Evolutionary conservation across 139 green algal species (phyloP).

Genomic region (Auxenochlorella pyrenoidosa): DNA sequence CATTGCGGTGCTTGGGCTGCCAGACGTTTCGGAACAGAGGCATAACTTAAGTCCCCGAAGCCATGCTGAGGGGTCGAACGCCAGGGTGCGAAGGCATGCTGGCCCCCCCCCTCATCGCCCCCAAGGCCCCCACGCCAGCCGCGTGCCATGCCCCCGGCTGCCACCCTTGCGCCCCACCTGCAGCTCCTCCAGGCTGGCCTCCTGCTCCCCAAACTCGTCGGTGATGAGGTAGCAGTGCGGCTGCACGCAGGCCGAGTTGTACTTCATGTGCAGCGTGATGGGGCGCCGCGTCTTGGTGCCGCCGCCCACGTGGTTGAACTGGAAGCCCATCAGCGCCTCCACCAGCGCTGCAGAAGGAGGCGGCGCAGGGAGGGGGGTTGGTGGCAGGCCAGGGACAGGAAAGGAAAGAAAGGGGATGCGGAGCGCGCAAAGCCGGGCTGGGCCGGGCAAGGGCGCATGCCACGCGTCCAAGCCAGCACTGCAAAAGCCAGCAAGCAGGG

Average conservation of each 20-base stretch:
- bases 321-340: slow-evolving; percentile 97
- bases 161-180: slow-evolving; percentile 64
- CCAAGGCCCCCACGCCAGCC: too few relatives aligned
- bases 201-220: slow-evolving; percentile 85
- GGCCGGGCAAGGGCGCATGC: not conserved
- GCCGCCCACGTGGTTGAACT: slow-evolving; percentile 98
- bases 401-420: too few relatives aligned
- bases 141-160: too few relatives aligned
- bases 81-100: too few relatives aligned
- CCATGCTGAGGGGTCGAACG: too few relatives aligned
- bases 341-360: slow-evolving; percentile 79
- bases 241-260: slow-evolving; percentile 83
- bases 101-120: too few relatives aligned
- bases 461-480: not conserved
- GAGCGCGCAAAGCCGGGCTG: not conserved
- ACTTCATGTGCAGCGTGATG: slow-evolving; percentile 98
- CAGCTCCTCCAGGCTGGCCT: slow-evolving; percentile 89
- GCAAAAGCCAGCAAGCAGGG: too few relatives aligned
- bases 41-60: too few relatives aligned
- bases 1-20: too few relatives aligned
- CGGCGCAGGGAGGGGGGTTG: not conserved
- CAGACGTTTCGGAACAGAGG: too few relatives aligned
- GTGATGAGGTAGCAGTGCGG: slow-evolving; percentile 91
- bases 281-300: slow-evolving; percentile 96
- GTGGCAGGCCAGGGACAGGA: not conserved